Evolutionary conservation across 352 stramenopile species (phyloP).

Genomic region (Pythium chondricola): DNA sequence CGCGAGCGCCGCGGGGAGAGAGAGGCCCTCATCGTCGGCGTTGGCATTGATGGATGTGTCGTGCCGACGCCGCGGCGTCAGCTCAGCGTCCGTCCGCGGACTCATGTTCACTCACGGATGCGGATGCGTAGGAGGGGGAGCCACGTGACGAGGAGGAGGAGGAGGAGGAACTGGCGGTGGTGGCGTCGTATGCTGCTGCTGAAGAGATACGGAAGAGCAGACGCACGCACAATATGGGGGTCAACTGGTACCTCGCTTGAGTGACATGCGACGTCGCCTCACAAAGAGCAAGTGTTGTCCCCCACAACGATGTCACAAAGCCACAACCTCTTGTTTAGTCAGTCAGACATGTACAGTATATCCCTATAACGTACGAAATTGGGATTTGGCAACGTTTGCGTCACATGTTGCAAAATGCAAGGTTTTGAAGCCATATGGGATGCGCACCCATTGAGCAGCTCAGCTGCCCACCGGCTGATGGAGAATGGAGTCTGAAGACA

Average conservation of each 20-base stretch:
- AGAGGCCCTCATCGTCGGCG: constrained; percentile 5
- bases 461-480: background rate
- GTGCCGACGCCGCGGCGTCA: background rate
- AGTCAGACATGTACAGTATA: background rate
- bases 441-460: background rate
- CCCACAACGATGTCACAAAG: background rate
- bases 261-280: too few relatives aligned
- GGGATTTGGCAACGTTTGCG: background rate
- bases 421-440: constrained; percentile 9
- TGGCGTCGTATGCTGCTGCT: too few relatives aligned
- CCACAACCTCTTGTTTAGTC: background rate
- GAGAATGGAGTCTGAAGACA: background rate
- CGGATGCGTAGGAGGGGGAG: background rate
- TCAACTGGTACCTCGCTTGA: too few relatives aligned
- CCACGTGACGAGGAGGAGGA: background rate
- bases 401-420: constrained; percentile 1
- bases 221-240: too few relatives aligned
- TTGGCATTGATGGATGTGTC: background rate
- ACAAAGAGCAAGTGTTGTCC: too few relatives aligned
- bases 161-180: too few relatives aligned
- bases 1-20: background rate
- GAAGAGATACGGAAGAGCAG: too few relatives aligned
- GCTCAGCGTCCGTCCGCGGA: constrained; percentile 6
- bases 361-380: constrained; percentile 2
- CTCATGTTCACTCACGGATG: constrained; percentile 3